Evolutionary conservation across 768 basidiomycete species (phyloP).

Genomic region (Tricholoma furcatifolium): DNA sequence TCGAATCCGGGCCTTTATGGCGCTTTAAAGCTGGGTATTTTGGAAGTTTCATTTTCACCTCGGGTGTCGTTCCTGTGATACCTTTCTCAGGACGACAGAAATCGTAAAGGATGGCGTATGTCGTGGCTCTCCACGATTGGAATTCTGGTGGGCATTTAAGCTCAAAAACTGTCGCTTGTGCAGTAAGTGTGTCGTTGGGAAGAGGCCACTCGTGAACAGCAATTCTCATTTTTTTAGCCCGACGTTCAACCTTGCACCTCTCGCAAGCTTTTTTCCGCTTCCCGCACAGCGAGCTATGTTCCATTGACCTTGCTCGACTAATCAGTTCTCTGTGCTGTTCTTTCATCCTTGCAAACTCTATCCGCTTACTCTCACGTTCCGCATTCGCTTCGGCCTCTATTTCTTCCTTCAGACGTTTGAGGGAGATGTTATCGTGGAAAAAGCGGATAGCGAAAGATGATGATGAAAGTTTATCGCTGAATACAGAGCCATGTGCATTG

Average conservation of each 20-base stretch:
- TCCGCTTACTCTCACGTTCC: conserved; percentile 17
- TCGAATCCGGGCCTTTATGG: conserved; percentile 6
- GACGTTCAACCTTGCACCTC: conserved; percentile 23
- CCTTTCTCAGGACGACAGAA: conserved; percentile 21
- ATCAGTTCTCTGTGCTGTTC: conserved; percentile 17
- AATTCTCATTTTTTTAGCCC: conserved; percentile 25
- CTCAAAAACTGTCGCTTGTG: conserved; percentile 40
- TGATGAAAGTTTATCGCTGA: conserved; percentile 17
- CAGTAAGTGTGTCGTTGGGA: conserved; percentile 22
- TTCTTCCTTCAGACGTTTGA: conserved; percentile 19
- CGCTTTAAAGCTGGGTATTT: background rate
- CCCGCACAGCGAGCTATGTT: conserved; percentile 3
- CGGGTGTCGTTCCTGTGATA: conserved; percentile 2
- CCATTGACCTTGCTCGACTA: background rate
- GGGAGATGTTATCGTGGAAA: conserved; percentile 21
- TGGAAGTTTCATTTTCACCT: background rate
- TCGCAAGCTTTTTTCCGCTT: conserved; percentile 15
- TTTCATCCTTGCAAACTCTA: conserved; percentile 25
- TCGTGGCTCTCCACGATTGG: conserved; percentile 41
- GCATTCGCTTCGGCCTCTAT: conserved; percentile 28
- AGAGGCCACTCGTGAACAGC: conserved; percentile 46
- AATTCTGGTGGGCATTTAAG: conserved; percentile 36
- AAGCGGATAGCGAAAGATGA: conserved; percentile 34
- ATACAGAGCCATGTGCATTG: conserved; percentile 29
- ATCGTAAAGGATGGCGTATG: conserved; percentile 36